Evolutionary conservation across 2,329 filamentous ascomycete species (phyloP).

Genomic region (Curvularia eragrostidis): DNA sequence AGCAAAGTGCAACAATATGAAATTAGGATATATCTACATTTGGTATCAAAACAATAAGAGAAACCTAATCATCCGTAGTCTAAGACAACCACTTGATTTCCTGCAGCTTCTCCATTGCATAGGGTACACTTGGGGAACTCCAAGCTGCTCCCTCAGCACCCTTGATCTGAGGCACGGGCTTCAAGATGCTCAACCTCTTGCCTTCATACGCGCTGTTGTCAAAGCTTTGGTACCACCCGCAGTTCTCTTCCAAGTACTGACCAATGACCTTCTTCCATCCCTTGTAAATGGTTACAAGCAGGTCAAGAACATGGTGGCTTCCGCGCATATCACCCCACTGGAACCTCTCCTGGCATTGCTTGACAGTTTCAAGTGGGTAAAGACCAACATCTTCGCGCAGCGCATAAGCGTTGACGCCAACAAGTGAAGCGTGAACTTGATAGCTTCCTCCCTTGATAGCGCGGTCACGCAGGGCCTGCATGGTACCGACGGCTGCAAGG

Average conservation of each 20-base stretch:
- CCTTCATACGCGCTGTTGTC: background rate
- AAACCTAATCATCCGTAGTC: background rate
- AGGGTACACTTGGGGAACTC: background rate
- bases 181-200: slow-evolving; percentile 1
- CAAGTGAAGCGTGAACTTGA: slow-evolving; percentile 5
- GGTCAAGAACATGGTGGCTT: background rate
- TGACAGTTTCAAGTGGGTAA: background rate
- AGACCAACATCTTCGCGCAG: background rate
- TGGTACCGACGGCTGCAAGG: slow-evolving; percentile 32
- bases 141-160: background rate
- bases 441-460: slow-evolving; percentile 26
- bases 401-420: slow-evolving; percentile 2
- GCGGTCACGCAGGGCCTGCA: slow-evolving; percentile 35
- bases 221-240: slow-evolving; percentile 1
- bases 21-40: background rate
- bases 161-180: background rate
- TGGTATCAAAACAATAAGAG: background rate
- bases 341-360: slow-evolving; percentile 1
- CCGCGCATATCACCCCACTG: slow-evolving; percentile 1
- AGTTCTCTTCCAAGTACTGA: slow-evolving; percentile 1
- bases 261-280: slow-evolving; percentile 1
- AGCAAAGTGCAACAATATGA: background rate
- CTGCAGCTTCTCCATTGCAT: background rate
- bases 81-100: background rate
- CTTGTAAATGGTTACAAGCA: background rate